A percentile compares a stretch with the other conserved stretches of the same genome.
These are phyloP conservation scores for Stephania japonica DNA, from an alignment of 164 flowering plant genomes.

Conservation along the genomic window DNA sequence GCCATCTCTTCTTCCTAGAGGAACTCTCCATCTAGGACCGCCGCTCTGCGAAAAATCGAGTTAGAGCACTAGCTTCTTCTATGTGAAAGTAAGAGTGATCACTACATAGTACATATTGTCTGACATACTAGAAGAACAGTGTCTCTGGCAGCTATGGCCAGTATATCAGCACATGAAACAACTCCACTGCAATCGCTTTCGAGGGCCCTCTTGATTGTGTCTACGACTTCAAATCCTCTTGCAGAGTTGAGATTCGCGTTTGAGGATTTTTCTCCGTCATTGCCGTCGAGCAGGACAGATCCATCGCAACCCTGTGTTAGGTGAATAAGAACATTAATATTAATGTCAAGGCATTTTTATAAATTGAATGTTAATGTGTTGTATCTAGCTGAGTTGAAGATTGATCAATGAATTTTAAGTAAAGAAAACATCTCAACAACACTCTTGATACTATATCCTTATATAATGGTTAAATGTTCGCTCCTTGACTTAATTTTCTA, in stretches of 20 bases:
- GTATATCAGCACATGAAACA: slow-evolving; percentile 86
- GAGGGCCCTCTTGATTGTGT: slow-evolving; percentile 57
- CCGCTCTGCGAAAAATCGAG: slow-evolving; percentile 48
- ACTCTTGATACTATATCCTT: too few species aligned
- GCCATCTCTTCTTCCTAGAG: slow-evolving; percentile 73
- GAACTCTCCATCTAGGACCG: slow-evolving; percentile 66
- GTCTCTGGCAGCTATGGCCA: slow-evolving; percentile 69
- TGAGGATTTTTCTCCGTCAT: slow-evolving; percentile 55
- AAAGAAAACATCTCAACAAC: too few species aligned
- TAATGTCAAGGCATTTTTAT: neutral
- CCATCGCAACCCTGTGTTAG: slow-evolving; percentile 73
- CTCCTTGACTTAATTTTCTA: too few species aligned
- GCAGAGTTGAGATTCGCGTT: slow-evolving; percentile 53
- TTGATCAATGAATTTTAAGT: too few species aligned
- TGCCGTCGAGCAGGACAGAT: slow-evolving; percentile 65
- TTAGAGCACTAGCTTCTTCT: neutral
- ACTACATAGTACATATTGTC: neutral
- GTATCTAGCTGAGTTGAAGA: neutral
- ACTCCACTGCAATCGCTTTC: slow-evolving; percentile 60
- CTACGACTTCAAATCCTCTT: slow-evolving; percentile 70
- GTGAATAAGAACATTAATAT: neutral
- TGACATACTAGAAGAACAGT: slow-evolving; percentile 47
- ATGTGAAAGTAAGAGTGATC: neutral
- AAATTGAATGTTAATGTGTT: neutral
- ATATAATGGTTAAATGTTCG: too few species aligned